Base-by-base conservation (phyloP, 2,329 filamentous ascomycete genomes). In the Xylariaceae sp. region DNA sequence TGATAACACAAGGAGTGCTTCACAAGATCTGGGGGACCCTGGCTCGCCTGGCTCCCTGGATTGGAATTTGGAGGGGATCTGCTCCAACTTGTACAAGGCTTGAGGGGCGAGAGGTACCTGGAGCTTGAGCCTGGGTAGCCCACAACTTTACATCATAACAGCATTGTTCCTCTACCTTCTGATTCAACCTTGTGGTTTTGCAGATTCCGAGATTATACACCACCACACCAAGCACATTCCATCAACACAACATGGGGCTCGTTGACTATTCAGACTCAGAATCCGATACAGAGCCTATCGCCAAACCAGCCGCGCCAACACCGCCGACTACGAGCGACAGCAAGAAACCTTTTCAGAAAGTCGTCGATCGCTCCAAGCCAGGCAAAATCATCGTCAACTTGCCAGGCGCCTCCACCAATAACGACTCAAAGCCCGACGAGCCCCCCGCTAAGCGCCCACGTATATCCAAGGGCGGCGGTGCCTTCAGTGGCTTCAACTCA, bases 231-330 rank as follows among this genome's bases (percentile, higher is more conserved):
- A 36, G 33, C 80, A 66, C 42, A 19, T 33, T 40, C 19, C 22
- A 30, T 42, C 53, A 57, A 35, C n/a, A 22, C 31, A 44, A 54
- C 42, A 94, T 94, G 88, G 85, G 80, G 12, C 75, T 95, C 30
- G 89, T 94, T 58, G 84, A 86, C 54, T 95, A 95, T 62, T 91
- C 89, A 4, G 89, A 91, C 66, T 94, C 85, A 0, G 85, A 87
- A 42, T 90, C 85, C 11, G 86, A 87, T 47, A 75, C 76, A 14
- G 85, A 88, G 47, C 52, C 69, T 35, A 67, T 68, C 49, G 51
- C 41, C 41, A n/a, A 61, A 79, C 27, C 85, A 84, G 53, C 68
- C 66, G n/a, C 47, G 32, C 42, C 52, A n/a, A 38, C 56, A 10
- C 44, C 53, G 5, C 45, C 46, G 36, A 36, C 51, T 36, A 49